These are phyloP conservation scores for Aspergillus cejpii DNA, from an alignment of 2,329 filamentous ascomycete species.

Conservation along the genomic window DNA sequence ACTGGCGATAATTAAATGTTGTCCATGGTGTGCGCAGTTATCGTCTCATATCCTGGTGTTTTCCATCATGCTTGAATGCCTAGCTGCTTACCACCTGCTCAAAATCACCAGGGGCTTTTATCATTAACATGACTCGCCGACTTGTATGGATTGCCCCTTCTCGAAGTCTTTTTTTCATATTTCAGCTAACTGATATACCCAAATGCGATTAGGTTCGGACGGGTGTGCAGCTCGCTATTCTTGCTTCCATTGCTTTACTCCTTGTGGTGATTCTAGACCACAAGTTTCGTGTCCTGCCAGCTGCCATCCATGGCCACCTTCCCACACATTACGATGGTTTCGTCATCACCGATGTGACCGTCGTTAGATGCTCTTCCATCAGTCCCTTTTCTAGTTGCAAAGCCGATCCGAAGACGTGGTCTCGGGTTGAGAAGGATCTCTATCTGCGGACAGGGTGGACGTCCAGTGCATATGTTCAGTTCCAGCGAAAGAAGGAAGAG, in stretches of 20 bases:
- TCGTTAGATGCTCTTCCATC: conserved; percentile 66
- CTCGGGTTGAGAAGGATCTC: conserved; percentile 81
- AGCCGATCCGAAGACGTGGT: conserved; percentile 67
- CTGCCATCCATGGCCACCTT: conserved; percentile 77
- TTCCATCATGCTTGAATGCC: conserved; percentile 30
- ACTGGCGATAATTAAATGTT: conserved; percentile 21
- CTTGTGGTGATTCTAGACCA: conserved; percentile 78
- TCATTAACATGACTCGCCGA: conserved; percentile 39
- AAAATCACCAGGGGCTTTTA: conserved; percentile 27
- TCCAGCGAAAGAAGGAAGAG: conserved; percentile 78
- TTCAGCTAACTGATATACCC: conserved; percentile 8
- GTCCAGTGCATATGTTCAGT: conserved; percentile 70
- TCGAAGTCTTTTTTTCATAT: conserved; percentile 1
- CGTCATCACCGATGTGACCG: conserved; percentile 77
- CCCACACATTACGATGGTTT: conserved; percentile 77
- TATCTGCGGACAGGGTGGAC: conserved; percentile 70
- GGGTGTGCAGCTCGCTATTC: conserved; percentile 64
- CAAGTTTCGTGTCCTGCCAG: conserved; percentile 78
- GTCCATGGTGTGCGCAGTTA: conserved; percentile 20
- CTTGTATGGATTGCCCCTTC: conserved; percentile 28
- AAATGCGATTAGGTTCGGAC: conserved; percentile 50
- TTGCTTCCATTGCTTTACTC: conserved; percentile 60
- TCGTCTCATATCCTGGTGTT: conserved; percentile 10
- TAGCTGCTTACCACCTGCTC: conserved; percentile 22
- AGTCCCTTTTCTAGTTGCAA: conserved; percentile 71